These are phyloP conservation scores for Leptodermis oblonga DNA, from an alignment of 257 asterid species.

Conservation along the genomic window DNA sequence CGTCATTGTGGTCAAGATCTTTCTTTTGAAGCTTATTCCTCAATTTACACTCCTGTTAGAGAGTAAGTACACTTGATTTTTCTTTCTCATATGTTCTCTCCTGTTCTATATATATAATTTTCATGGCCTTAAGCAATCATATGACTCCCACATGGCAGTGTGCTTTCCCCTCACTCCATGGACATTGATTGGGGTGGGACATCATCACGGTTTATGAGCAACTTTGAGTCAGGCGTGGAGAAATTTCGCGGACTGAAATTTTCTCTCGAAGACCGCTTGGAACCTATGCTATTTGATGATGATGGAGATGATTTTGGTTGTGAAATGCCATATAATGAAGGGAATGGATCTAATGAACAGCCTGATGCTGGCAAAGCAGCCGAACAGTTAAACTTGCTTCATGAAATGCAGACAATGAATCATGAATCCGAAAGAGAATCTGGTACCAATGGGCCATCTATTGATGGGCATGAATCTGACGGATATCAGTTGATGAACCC, in stretches of 20 bases:
- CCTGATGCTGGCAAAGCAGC: constrained; percentile 13
- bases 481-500: constrained; percentile 22
- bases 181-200: constrained; percentile 22
- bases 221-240: constrained; percentile 33
- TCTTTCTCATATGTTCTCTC: background rate
- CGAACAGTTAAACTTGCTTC: background rate
- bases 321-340: constrained; percentile 30
- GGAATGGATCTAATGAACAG: constrained; percentile 21
- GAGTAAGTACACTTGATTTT: constrained; percentile 45
- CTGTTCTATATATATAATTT: background rate
- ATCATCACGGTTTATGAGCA: constrained; percentile 23
- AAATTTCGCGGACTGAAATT: constrained; percentile 32
- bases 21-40: constrained; percentile 32
- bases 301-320: constrained; percentile 32
- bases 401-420: background rate
- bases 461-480: constrained; percentile 19
- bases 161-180: constrained; percentile 37
- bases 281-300: constrained; percentile 46
- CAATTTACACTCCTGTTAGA: constrained; percentile 51
- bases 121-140: background rate
- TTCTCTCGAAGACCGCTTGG: constrained; percentile 50
- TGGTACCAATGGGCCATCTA: constrained; percentile 27
- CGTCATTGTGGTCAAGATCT: constrained; percentile 26
- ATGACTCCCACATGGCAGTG: constrained; percentile 42
- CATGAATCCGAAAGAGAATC: constrained; percentile 33